Percentiles rank a stretch among this genome's conserved stretches.
phyloP scores from a whole-genome alignment of 495 filamentous ascomycete genomes.

The Penicillium odoratum region DNA sequence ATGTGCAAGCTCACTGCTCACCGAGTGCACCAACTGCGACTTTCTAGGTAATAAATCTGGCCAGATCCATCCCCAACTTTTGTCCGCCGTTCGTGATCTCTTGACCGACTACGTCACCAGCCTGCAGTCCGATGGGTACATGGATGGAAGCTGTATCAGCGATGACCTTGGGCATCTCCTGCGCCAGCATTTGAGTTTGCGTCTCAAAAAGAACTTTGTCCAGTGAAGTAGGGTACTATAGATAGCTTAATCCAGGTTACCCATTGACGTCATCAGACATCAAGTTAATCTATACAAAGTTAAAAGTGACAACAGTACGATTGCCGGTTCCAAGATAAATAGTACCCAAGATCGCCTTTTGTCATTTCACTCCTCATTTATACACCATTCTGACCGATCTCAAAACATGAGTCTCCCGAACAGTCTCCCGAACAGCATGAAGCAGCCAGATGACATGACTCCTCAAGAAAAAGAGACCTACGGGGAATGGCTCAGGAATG shows the following conservation, averaged over 20 bases:
- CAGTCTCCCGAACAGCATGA: slow-evolving; percentile 1
- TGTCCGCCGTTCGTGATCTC: no score
- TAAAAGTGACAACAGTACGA: slow-evolving; percentile 6
- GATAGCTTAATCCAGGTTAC: not conserved
- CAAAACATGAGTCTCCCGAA: slow-evolving; percentile 7
- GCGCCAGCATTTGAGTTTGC: no score
- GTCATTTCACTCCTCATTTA: not conserved
- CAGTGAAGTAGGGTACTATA: no score
- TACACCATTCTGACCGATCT: not conserved
- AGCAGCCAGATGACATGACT: not conserved
- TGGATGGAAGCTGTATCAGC: no score
- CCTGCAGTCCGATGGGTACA: no score
- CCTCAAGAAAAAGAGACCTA: slow-evolving; percentile 34
- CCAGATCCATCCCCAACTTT: no score
- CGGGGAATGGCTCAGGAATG: slow-evolving; percentile 54
- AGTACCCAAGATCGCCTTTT: not conserved
- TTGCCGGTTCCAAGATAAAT: not conserved
- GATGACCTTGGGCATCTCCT: no score
- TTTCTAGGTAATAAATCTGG: no score
- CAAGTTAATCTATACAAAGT: slow-evolving; percentile 15
- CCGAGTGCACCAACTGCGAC: no score
- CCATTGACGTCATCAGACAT: slow-evolving; percentile 13
- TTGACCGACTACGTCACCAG: no score
- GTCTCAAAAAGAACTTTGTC: no score
- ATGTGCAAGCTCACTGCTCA: no score